Conservation (phyloP, 257 asterid species). For the Przewalskia tangutica region DNA sequence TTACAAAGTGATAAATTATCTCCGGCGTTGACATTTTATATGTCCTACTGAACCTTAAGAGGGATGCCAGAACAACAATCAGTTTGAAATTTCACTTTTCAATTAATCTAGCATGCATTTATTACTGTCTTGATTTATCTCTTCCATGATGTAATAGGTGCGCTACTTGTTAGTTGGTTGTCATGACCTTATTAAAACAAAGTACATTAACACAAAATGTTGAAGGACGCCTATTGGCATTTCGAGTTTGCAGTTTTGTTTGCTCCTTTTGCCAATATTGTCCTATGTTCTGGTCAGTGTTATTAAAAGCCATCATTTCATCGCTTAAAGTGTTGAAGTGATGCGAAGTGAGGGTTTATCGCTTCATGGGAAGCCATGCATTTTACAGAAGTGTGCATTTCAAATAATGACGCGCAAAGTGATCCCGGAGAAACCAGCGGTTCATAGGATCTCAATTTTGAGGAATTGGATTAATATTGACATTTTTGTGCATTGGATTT, state of each 20-base stretch:
- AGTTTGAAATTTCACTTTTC: not conserved
- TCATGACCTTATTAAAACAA: not conserved
- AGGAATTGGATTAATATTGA: not conserved
- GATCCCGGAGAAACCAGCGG: not conserved
- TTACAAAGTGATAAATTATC: not conserved
- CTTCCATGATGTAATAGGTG: not conserved
- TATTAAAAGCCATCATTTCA: not conserved
- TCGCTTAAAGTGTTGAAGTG: not conserved
- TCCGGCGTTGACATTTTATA: not conserved
- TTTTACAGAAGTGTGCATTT: not conserved
- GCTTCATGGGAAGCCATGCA: not conserved
- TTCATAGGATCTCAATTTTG: not conserved
- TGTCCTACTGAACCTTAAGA: not conserved
- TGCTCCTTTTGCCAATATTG: not conserved
- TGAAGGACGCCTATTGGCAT: not conserved
- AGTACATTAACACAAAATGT: not conserved
- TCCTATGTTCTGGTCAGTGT: not conserved
- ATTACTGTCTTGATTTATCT: not conserved
- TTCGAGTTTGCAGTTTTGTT: not conserved
- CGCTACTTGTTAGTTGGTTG: not conserved
- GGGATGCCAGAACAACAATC: not conserved
- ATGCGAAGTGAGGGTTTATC: not conserved
- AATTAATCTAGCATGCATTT: not conserved
- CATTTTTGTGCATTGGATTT: not conserved
- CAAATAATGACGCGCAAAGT: not conserved